Base-by-base conservation (phyloP, 2,329 filamentous ascomycete genomes). In the Alternaria angustiovoidea region DNA sequence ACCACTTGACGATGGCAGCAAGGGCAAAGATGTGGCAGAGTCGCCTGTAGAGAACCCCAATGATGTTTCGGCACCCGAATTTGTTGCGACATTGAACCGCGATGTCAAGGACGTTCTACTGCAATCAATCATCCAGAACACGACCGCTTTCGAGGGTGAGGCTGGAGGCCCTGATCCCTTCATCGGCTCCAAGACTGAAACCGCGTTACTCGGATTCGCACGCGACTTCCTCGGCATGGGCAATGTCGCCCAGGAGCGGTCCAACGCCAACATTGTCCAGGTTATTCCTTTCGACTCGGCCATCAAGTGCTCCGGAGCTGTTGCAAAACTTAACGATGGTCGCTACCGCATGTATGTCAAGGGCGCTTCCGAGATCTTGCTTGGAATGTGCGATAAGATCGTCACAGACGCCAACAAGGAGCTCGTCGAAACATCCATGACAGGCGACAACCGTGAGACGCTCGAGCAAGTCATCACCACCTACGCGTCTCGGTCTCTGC, bases 401-500 rank as follows among this genome's bases (percentile, higher is more conserved):
- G 80, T 90, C 54, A 81, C 79, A 12, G 86, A 90, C 65, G 91
- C 82, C 2, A 84, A 82, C 6, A 88, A 87, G 49, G 86, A 87
- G 28, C 81, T 87, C 0, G 77, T 81, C 2, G 81, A 83, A 24
- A 80, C 77, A 14, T 75, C 82, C 1, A 81, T 93, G 62, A 86
- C 85, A 1, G 78, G 81, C 1, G 82, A 87, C 14, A 87, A 89
- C 65, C 82, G 84, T 30, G 81, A 86, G 38, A 83, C 81, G 3
- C 75, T 97, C 64, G 86, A 87, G 65, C 81, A 84, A 22, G 83
- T 93, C 48, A 96, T 96, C 68, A 87, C 89, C 63, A 86, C 84
- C 47, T 97, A 96, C 74, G 93, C 93, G 9, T 88, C 86, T 26
- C 86, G 90, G 18, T 96, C 93, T 7, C 84, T 97, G 32, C 88